Conservation (phyloP, 2,329 filamentous ascomycete species). For the Eurotiales sp. region DNA sequence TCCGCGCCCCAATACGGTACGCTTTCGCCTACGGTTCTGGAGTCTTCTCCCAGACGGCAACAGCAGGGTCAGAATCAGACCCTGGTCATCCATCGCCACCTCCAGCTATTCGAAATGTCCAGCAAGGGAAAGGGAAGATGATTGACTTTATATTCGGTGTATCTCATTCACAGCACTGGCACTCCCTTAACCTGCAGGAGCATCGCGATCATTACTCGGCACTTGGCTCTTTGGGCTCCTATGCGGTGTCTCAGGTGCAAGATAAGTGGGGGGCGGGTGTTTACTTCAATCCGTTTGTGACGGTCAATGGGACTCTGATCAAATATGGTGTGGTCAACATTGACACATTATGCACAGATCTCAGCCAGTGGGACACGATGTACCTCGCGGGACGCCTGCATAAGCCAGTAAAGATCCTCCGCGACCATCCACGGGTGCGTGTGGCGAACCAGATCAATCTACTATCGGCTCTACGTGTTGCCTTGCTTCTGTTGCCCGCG, state of each 20-base stretch:
- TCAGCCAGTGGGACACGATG: constrained; percentile 87
- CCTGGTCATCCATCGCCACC: constrained; percentile 74
- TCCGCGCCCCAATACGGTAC: constrained; percentile 89
- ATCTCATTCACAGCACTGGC: constrained; percentile 92
- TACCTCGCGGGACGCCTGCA: constrained; percentile 96
- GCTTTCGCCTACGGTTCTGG: constrained; percentile 97
- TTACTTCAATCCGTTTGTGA: constrained; percentile 96
- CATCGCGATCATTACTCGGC: constrained; percentile 91
- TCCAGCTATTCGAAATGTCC: constrained; percentile 74
- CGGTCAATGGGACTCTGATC: constrained; percentile 89
- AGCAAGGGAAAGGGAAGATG: constrained; percentile 88
- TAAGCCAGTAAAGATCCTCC: constrained; percentile 95
- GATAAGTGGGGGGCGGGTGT: constrained; percentile 87
- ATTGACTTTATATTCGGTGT: constrained; percentile 99
- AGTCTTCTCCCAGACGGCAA: constrained; percentile 76
- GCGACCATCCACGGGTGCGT: constrained; percentile 86
- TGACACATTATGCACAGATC: constrained; percentile 79
- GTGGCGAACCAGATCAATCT: constrained; percentile 96
- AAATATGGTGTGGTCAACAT: constrained; percentile 98
- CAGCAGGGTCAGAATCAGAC: constrained; percentile 30
- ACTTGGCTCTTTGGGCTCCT: constrained; percentile 78
- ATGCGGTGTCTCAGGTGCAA: constrained; percentile 77
- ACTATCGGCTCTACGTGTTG: constrained; percentile 83
- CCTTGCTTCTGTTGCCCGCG: constrained; percentile 78
- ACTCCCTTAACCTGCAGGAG: constrained; percentile 83